Conservation (phyloP, 306 rosid species). For the Gillenia trifoliata region DNA sequence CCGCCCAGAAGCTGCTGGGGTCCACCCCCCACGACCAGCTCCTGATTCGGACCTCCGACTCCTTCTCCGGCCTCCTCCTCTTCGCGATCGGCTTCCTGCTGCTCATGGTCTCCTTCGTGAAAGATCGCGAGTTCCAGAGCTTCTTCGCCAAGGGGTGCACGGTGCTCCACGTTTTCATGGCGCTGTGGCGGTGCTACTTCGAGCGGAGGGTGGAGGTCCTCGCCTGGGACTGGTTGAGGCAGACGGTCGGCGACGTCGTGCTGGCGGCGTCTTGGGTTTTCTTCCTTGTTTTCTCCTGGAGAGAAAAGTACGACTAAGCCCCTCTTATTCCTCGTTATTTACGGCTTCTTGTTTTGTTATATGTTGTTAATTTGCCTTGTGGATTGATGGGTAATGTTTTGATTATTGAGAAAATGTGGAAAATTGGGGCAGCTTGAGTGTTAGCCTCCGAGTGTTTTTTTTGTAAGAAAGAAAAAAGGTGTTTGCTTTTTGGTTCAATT, state of each 20-base stretch:
- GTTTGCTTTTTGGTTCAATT: not conserved
- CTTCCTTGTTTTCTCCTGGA: conserved; percentile 82
- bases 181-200: conserved; percentile 75
- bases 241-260: conserved; percentile 76
- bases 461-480: not conserved
- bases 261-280: conserved; percentile 84
- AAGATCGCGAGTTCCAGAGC: conserved; percentile 66
- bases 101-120: conserved; percentile 84
- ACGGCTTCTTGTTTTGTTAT: not conserved
- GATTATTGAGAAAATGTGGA: not conserved
- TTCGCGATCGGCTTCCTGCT: conserved; percentile 77
- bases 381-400: not conserved
- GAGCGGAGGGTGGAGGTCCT: conserved; percentile 83
- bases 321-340: not conserved
- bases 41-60: conserved; percentile 83
- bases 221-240: conserved; percentile 91
- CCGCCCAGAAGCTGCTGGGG: conserved; percentile 71
- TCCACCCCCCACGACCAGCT: conserved; percentile 94
- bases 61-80: conserved; percentile 82
- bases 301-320: conserved; percentile 80
- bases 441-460: not conserved
- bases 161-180: conserved; percentile 70
- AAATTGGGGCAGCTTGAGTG: not conserved
- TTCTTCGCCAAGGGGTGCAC: conserved; percentile 85
- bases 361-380: not conserved